Base-by-base conservation (phyloP, 441 rosid genomes). In the Manihot esculenta region DNA sequence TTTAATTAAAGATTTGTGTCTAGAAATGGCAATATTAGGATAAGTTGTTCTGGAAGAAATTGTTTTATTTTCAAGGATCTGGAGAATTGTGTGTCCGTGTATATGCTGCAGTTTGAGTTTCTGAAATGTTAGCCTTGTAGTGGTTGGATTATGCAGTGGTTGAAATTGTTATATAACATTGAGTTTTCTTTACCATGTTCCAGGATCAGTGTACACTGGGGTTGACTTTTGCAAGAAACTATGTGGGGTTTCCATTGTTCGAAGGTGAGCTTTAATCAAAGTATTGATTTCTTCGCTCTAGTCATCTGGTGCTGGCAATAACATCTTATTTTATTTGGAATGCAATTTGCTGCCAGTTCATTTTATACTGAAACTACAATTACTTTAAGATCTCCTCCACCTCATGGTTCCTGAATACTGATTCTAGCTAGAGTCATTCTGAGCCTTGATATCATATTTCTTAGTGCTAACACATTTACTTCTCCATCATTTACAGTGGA, bases 211-310 rank as follows among this genome's bases (percentile, higher is more conserved):
- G 62, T 95, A 95, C 79, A 86, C 88, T 61, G 98, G 98, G 53
- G 99, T 95, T 78, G 96, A 92, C 79, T 95, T 95, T 79, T 95
- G 99, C 87, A 92, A 95, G 89, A 95, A 91, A 76, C 72, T 95
- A 61, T 95, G 99, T 78, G 99, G 99, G 62, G 97, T 95, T 64
- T 95, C 99, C 69, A 86, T 95, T 69, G 84, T 92, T 77, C 84
- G 98, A 82, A 95, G 98, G 98, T 91, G 87, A 86, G 94, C 79
- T 63, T 86, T 75, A 61, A 64, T 66, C 70, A 65, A 80, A 83
- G 85, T 78, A 61, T 84, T 79, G 41, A 70, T 70, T 70, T 79
- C 51, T 60, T 70, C 21, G 64, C 74, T 69, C 77, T 42, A 35
- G 4, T 35, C 41, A 35, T 35, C 73, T 30, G 57, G 71, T 74